Conservation (phyloP, 176 grass and related monocot species). For the Secale cereale region DNA sequence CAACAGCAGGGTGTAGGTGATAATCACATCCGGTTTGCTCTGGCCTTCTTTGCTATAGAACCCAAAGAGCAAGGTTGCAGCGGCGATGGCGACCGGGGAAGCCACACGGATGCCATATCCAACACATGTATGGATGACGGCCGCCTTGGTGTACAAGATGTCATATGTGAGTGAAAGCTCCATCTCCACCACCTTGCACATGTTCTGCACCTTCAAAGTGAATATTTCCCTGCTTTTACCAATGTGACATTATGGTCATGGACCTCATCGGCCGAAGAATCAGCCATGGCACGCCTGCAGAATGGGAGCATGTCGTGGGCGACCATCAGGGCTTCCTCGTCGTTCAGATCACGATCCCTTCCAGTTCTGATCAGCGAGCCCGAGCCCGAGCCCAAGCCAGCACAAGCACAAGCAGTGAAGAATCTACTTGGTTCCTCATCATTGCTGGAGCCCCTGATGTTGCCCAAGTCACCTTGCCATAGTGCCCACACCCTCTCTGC, state of each 20-base stretch:
- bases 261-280: too few relatives aligned
- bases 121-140: neutral
- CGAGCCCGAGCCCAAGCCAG: too few relatives aligned
- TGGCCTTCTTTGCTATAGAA: constrained; percentile 7
- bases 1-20: constrained; percentile 49
- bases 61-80: constrained; percentile 11
- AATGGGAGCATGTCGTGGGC: neutral
- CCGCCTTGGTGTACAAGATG: constrained; percentile 21
- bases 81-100: constrained; percentile 11
- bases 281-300: too few relatives aligned
- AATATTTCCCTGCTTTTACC: neutral
- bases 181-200: too few relatives aligned
- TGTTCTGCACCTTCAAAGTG: neutral
- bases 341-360: neutral
- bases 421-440: neutral
- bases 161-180: neutral
- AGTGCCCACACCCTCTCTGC: neutral
- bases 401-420: neutral
- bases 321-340: neutral
- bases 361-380: neutral
- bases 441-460: neutral
- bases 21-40: constrained; percentile 27
- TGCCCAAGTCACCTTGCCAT: neutral
- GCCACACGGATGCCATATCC: constrained; percentile 28
- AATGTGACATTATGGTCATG: too few relatives aligned